phyloP scores from a whole-genome alignment of 148 eudicot genomes.

The Mesembryanthemum crystallinum region DNA sequence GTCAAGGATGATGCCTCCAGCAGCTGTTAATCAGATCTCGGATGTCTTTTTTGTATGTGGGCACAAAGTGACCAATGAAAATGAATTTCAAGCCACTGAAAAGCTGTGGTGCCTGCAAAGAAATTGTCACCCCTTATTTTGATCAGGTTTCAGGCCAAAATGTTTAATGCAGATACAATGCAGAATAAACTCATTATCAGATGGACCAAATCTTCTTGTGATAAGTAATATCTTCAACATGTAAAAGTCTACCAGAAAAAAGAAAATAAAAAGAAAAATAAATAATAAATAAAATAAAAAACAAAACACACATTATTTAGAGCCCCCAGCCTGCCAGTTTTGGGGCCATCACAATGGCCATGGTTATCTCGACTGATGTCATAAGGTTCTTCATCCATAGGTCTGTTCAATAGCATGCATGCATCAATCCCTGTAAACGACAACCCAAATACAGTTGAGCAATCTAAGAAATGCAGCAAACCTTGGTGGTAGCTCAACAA shows the following conservation, averaged over 20 bases:
- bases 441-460: not conserved
- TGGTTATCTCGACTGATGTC: slow-evolving; percentile 74
- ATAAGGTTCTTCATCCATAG: slow-evolving; percentile 66
- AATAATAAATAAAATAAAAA: too few species aligned
- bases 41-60: slow-evolving; percentile 54
- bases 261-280: not conserved
- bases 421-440: slow-evolving; percentile 65
- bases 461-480: not conserved
- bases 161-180: not conserved
- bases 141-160: not conserved
- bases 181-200: not conserved
- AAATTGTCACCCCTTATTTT: not conserved
- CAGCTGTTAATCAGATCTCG: slow-evolving; percentile 51
- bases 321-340: slow-evolving; percentile 67
- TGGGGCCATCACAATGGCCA: slow-evolving; percentile 74
- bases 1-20: slow-evolving; percentile 61
- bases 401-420: slow-evolving; percentile 46
- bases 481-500: not conserved
- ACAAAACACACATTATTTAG: slow-evolving; percentile 46
- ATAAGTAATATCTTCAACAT: not conserved
- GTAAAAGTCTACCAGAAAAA: not conserved
- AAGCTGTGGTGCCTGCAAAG: slow-evolving; percentile 66
- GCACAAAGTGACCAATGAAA: slow-evolving; percentile 60
- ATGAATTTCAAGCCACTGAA: slow-evolving; percentile 55
- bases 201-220: not conserved